Percentiles rank a stretch among this genome's conserved stretches.
Conservation (phyloP, 2,329 filamentous ascomycete species). For the Microdochium trichocladiopsis region DNA sequence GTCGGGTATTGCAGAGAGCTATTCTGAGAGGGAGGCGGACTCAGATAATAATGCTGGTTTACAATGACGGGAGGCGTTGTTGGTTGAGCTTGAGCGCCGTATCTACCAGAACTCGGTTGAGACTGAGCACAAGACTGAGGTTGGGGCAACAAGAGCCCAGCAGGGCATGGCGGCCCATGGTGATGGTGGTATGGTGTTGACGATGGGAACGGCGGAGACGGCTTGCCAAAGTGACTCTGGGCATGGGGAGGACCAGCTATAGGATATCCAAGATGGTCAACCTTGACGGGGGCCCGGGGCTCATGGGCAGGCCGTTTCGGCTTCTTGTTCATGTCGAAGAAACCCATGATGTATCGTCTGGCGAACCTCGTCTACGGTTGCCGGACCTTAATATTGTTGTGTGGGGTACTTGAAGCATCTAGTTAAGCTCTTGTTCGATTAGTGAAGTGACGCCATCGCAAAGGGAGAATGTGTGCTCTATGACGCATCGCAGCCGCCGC, state of each 20-base stretch:
- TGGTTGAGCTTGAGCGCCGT: conserved; percentile 2
- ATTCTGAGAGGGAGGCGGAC: conserved; percentile 11
- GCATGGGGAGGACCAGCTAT: conserved; percentile 2
- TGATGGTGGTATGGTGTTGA: conserved; percentile 1
- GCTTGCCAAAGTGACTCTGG: neutral
- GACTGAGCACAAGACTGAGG: conserved; percentile 2
- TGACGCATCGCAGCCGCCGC: too few species aligned
- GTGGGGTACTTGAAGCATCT: too few species aligned
- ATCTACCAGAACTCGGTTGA: conserved; percentile 2
- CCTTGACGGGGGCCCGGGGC: conserved; percentile 10
- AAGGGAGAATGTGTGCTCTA: too few species aligned
- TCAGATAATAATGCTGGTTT: conserved; percentile 44
- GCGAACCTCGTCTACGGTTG: neutral
- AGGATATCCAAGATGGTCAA: conserved; percentile 7
- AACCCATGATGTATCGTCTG: conserved; percentile 14
- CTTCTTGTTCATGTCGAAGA: conserved; percentile 14
- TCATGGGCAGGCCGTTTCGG: conserved; percentile 9
- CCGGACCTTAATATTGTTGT: too few species aligned
- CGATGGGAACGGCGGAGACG: too few species aligned
- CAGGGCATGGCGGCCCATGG: neutral
- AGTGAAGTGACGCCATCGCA: too few species aligned
- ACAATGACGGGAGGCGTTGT: conserved; percentile 33
- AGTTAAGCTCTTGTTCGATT: too few species aligned
- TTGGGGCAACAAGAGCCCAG: neutral
- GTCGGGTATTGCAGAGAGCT: conserved; percentile 6